Evolutionary conservation across 257 asterid species (phyloP), one percentile per base, ranked within the genome.

Genomic region (Misopates orontium): DNA sequence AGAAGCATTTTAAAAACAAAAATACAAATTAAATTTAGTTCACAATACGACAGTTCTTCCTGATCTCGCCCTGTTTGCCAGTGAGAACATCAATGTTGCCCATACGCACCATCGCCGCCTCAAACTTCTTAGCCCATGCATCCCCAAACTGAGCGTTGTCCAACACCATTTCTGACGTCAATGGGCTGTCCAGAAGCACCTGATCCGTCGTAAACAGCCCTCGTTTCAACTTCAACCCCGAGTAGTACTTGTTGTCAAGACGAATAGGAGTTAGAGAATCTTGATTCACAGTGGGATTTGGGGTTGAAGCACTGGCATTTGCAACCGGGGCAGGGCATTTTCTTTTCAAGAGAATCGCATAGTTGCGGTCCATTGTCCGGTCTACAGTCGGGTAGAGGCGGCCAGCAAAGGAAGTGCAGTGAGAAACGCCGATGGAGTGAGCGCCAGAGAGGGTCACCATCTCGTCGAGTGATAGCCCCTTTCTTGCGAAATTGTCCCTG

Each of bases 371-470:
- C 40, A 84, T 21, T 3, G 82, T 56, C 6, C 83, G 85, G 57
- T 84, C 87, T 5, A 19, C 71, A 1, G 76, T 69, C n/a, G 83
- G 81, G 73, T 83, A 86, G 17, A 86, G 70, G 1, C 88, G 75
- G 47, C 23, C 13, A 2, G 72, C 49, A 62, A 87, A 77, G 53
- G 86, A 62, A 12, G 66, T 22, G 62, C 91, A 84, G 65, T 73
- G 88, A 1, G 85, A 71, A 10, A 82, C 10, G 0, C 91, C 95
- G 48, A 87, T 69, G 13, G 91, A 87, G 17, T 87, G 87, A 0
- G 95, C 80, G 24, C 91, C 91, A 25, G 86, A 75, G 15, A 87
- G 87, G 2, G 83, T 81, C 3, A 87, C 95, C 91, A 87, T 87
- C 12, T 87, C 87, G 44, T 87, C 89, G 14, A 79, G 80, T 4